These are phyloP conservation scores for Lactifluus subvellereus DNA, from an alignment of 768 basidiomycete species.

Conservation along the genomic window DNA sequence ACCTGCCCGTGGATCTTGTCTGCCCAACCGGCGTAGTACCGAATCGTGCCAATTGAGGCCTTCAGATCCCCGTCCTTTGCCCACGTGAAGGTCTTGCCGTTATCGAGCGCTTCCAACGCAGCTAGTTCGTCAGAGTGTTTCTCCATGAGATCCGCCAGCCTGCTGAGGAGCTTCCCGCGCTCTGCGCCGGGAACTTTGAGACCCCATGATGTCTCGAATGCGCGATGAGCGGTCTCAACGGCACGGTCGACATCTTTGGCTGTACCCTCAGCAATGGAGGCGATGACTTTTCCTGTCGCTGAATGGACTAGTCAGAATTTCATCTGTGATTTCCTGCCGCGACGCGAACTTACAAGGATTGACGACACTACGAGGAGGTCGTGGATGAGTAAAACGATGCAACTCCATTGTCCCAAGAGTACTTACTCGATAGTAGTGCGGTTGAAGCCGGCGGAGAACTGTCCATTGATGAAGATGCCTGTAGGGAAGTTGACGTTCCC, in stretches of 20 bases:
- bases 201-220: constrained; percentile 66
- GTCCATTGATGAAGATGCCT: constrained; percentile 66
- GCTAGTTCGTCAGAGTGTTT: constrained; percentile 56
- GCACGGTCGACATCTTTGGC: constrained; percentile 71
- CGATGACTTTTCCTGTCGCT: constrained; percentile 55
- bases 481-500: constrained; percentile 53
- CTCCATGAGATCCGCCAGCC: constrained; percentile 63
- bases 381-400: not conserved
- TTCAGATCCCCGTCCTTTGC: constrained; percentile 47
- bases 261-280: constrained; percentile 52
- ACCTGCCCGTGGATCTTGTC: constrained; percentile 78
- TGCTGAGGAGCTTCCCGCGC: constrained; percentile 52
- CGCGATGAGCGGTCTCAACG: constrained; percentile 59
- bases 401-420: not conserved
- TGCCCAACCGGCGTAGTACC: constrained; percentile 90
- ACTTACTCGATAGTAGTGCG: constrained; percentile 56
- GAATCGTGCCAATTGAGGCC: constrained; percentile 43
- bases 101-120: constrained; percentile 69
- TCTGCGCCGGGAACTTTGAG: constrained; percentile 46
- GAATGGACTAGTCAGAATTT: not conserved
- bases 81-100: constrained; percentile 51
- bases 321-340: not conserved
- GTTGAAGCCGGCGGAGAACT: constrained; percentile 55
- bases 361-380: constrained; percentile 40
- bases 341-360: constrained; percentile 41